Base-by-base conservation (phyloP, 2,329 filamentous ascomycete genomes). In the Didymellaceae sp. region DNA sequence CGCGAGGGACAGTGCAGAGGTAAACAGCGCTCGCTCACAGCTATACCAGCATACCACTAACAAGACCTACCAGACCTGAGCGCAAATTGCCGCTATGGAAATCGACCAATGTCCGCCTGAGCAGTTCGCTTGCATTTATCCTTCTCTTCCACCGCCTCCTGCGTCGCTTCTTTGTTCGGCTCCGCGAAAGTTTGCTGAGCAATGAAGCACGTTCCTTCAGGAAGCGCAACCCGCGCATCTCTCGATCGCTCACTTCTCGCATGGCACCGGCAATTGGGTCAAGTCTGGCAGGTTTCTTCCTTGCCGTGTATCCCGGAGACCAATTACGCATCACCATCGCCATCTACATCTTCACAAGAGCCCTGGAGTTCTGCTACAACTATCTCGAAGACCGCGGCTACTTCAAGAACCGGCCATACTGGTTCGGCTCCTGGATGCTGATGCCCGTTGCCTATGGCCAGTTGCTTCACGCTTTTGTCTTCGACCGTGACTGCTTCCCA, bases 221-320 rank as follows among this genome's bases (percentile, higher is more conserved):
- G 11, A 79, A 82, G 49, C 87, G 93, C 45, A 97, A 97, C 65
- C 92, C 92, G 0, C 83, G 84, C 14, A 84, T 91, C 10, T 82
- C 89, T 0, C 80, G 79, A 16, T 84, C 89, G 0, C 79, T 99
- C 49, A 96, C 91, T 0, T 96, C 91, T 2, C 82, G 83, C 8
- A 88, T 91, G 68, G 89, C 93, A 1, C 93, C 93, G 1, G 91
- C 92, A 2, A 81, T 97, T n/a, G 94, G 93, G 9, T 92, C 93
- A 5, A 91, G 90, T 63, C 74, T 97, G 38, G 91, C 93, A 1
- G 93, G 93, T 3, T 82, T 96, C 40, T 87, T 90, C 40, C 78
- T 97, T 14, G 90, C 89, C 6, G 82, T 96, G 8, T 90, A 86
- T 80, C 93, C 68, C 61, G 83, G 80, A 28, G 81, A 85, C 56